Evolutionary conservation across 805 yeast genomes (phyloP), one percentile per base, ranked within the genome.

Genomic region (Metschnikowia santaceciliae): DNA sequence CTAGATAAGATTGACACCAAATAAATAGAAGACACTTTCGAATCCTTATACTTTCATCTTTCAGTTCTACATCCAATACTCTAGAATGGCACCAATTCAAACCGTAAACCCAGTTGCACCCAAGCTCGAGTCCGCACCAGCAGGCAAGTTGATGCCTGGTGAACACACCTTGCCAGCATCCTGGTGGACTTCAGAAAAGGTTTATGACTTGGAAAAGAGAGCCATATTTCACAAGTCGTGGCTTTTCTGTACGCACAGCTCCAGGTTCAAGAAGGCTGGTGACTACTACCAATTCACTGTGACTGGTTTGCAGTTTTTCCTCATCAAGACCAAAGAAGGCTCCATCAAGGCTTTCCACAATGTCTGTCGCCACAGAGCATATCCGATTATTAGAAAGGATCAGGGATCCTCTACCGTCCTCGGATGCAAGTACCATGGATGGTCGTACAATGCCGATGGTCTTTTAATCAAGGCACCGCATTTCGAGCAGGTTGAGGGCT

Each of bases 401-500:
- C 68, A 76, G 55, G 86, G 86, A 26, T 78, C 83, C n/a, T 75
- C 84, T 2, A 72, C 71, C 15, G 73, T 81, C 38, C 66, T 81
- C 33, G 84, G 84, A 39, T 81, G 86, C 65, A 76, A 79, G 57
- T 81, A 81, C 63, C 86, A 81, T 57, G 86, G 86, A 22, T 81
- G 86, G 86, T 76, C 83, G 23, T 81, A 81, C 67, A 79, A 80
- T 61, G 70, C 82, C n/a, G 82, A 80, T 55, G 86, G 86, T 3
- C 63, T 69, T 42, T 69, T 81, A 57, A 79, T 78, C 47, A 81
- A 81, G 59, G 85, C 85, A 7, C 86, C 86, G 20, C 83, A 80
- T 55, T 81, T 81, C 59, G 82, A 81, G 48, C 68, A 76, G 46
- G 82, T 81, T 43, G 78, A 79, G 60, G 85, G 84, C 14, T 81